Conservation (phyloP, 352 stramenopile species). For the Pythium grandisporangium region DNA sequence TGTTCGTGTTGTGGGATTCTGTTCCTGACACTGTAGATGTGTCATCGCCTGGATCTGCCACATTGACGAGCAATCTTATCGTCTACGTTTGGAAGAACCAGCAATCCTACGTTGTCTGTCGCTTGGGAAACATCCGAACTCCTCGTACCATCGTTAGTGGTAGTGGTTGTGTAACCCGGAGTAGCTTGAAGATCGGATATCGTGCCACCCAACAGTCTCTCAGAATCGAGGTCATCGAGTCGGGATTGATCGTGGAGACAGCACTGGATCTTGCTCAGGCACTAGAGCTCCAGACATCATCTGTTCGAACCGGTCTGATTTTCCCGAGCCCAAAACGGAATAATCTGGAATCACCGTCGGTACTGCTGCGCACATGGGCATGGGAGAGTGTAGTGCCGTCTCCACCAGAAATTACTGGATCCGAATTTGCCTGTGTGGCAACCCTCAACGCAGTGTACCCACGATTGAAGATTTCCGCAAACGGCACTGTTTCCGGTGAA, state of each 20-base stretch:
- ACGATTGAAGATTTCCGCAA: background rate
- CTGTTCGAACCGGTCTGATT: constrained; percentile 8
- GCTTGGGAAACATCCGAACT: constrained; percentile 4
- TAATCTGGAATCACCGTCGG: background rate
- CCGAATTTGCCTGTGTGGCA: too few species aligned
- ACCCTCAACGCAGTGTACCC: background rate
- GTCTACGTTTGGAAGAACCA: constrained; percentile 20
- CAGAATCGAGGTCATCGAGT: constrained; percentile 8
- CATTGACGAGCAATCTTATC: constrained; percentile 5
- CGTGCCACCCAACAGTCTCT: constrained; percentile 1
- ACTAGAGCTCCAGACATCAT: constrained; percentile 2
- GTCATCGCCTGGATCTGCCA: too few species aligned
- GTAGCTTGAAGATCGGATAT: constrained; percentile 9
- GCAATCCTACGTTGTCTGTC: constrained; percentile 7
- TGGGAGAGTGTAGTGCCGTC: background rate
- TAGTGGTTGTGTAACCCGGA: too few species aligned
- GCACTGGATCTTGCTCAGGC: constrained; percentile 13
- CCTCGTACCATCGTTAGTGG: too few species aligned
- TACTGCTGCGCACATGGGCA: constrained; percentile 5
- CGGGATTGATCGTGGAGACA: constrained; percentile 4
- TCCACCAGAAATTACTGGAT: too few species aligned
- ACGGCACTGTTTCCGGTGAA: background rate
- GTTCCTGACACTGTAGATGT: too few species aligned
- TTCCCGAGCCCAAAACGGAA: constrained; percentile 3
- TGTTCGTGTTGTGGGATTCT: too few species aligned